Percentiles rank a stretch among this genome's conserved stretches.
phyloP scores from a whole-genome alignment of 202 grass and related monocot species.

The Sporobolus alterniflorus region DNA sequence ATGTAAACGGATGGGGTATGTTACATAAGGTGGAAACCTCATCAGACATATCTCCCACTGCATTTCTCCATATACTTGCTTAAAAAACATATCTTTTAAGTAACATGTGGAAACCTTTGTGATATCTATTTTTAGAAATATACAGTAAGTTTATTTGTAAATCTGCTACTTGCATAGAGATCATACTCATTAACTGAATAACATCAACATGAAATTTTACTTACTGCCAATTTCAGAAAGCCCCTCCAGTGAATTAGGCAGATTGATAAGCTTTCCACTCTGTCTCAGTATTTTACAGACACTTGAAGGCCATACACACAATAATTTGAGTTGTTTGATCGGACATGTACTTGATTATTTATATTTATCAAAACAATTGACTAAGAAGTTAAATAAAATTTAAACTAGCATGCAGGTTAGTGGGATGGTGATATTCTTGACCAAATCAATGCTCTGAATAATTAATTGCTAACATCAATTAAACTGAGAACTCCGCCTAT shows the following conservation, averaged over 20 bases:
- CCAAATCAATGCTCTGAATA: no score
- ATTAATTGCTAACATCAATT: no score
- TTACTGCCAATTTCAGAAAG: conserved; percentile 67
- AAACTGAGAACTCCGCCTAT: no score
- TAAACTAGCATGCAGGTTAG: no score
- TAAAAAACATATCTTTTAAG: conserved; percentile 40
- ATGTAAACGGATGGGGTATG: conserved; percentile 66
- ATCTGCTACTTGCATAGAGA: neutral
- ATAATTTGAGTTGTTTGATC: no score
- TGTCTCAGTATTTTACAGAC: no score
- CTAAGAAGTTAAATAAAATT: no score
- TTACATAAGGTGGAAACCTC: conserved; percentile 62
- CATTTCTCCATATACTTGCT: conserved; percentile 48
- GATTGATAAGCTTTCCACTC: conserved; percentile 63
- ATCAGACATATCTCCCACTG: conserved; percentile 59
- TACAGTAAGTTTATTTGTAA: conserved; percentile 5
- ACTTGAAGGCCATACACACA: no score
- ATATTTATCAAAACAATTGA: no score
- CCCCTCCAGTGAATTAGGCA: conserved; percentile 67
- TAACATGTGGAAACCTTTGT: conserved; percentile 47
- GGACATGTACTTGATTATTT: no score
- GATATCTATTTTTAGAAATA: conserved; percentile 45
- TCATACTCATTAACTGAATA: conserved; percentile 3
- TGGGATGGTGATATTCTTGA: no score
- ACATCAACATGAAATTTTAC: conserved; percentile 30